Conservation (phyloP, 371 early-diverging fungal genomes). For the Syncephalastrum contaminatum region DNA sequence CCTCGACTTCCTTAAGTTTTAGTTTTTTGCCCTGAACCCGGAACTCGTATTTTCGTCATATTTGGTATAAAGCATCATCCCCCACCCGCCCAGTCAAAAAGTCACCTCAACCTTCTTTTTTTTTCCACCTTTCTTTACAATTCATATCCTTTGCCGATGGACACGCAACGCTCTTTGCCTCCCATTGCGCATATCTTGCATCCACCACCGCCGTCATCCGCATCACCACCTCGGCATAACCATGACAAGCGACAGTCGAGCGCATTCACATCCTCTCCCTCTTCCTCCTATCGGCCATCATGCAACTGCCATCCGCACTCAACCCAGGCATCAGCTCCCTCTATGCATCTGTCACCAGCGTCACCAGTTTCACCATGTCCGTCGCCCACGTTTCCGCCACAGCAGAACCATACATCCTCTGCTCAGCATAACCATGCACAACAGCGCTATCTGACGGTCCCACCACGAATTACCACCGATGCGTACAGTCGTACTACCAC, state of each 20-base stretch:
- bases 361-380: constrained; percentile 12
- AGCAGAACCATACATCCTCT: background rate
- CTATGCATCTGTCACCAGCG: constrained; percentile 10
- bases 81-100: background rate
- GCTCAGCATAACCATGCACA: background rate
- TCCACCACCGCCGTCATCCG: constrained; percentile 11
- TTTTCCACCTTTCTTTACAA: constrained; percentile 5
- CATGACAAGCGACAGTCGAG: constrained; percentile 4
- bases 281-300: too few species aligned
- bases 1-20: too few species aligned
- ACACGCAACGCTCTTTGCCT: constrained; percentile 21
- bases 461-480: constrained; percentile 6
- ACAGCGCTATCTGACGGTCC: background rate
- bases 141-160: background rate
- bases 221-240: constrained; percentile 9
- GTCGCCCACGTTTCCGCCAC: constrained; percentile 1
- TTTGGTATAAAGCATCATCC: constrained; percentile 7
- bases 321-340: background rate
- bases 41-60: constrained; percentile 8
- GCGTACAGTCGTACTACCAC: background rate
- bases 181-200: constrained; percentile 29
- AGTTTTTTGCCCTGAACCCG: background rate
- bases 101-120: constrained; percentile 2
- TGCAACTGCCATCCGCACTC: constrained; percentile 1
- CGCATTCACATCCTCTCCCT: background rate